Conservation (phyloP, 441 rosid genomes). For the Pelargonium myrrhifolium region DNA sequence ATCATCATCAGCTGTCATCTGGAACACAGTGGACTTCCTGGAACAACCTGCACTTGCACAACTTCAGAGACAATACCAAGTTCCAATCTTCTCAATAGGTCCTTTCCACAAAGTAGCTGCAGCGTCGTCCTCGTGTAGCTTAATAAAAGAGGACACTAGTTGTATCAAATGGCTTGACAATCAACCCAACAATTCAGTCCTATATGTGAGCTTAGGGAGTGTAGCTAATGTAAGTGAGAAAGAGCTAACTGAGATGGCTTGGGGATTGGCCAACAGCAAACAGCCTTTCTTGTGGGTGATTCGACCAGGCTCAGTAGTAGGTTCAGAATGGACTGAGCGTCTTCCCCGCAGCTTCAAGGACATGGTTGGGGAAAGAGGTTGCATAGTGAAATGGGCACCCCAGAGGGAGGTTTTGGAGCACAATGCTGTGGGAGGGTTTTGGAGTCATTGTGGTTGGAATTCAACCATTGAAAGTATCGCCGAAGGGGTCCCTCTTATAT, state of each 20-base stretch:
- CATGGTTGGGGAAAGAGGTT: conserved; percentile 28
- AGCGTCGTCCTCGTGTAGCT: conserved; percentile 32
- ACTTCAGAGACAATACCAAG: conserved; percentile 14
- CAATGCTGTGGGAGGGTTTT: conserved; percentile 39
- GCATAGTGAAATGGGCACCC: conserved; percentile 47
- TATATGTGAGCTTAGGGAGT: conserved; percentile 54
- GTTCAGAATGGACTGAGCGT: conserved; percentile 24
- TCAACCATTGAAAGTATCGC: conserved; percentile 45
- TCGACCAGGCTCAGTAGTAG: conserved; percentile 30
- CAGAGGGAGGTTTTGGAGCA: conserved; percentile 44
- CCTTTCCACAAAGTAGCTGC: conserved; percentile 42
- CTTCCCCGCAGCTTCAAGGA: conserved; percentile 31
- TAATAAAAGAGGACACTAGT: conserved; percentile 29
- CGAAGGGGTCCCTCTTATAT: conserved; percentile 47
- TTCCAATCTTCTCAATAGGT: conserved; percentile 33
- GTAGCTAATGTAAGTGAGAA: conserved; percentile 26
- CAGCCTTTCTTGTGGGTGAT: conserved; percentile 49
- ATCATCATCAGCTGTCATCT: conserved; percentile 37
- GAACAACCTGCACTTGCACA: conserved; percentile 26
- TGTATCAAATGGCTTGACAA: conserved; percentile 48
- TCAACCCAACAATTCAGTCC: conserved; percentile 33
- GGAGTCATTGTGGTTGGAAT: conserved; percentile 57
- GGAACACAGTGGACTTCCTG: conserved; percentile 38
- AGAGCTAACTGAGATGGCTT: conserved; percentile 42
- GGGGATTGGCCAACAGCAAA: conserved; percentile 41